Percentiles rank a stretch among this genome's conserved stretches.
Conservation (phyloP, 1,284 basidiomycete species). For the Lentinus polychrous region DNA sequence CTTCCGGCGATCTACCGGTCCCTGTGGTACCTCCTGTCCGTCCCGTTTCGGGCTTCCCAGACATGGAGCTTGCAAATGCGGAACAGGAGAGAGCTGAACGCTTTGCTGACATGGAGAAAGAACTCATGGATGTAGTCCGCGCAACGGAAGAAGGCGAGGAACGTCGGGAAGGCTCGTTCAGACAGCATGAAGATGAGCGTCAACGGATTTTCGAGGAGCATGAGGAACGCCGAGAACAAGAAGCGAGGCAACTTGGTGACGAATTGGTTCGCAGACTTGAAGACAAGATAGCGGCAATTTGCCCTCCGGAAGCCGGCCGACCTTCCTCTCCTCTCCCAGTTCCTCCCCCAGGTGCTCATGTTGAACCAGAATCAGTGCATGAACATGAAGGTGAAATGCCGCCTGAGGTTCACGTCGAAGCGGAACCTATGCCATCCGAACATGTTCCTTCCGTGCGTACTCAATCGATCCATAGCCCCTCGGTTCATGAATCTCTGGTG, state of each 20-base stretch:
- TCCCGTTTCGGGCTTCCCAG: conserved; percentile 23
- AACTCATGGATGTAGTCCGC: conserved; percentile 37
- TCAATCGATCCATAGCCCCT: conserved; percentile 6
- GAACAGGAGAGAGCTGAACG: conserved; percentile 47
- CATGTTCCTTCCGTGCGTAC: not conserved
- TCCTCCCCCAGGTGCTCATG: not conserved
- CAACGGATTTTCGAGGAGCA: conserved; percentile 52
- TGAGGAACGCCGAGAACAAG: conserved; percentile 47
- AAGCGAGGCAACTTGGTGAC: conserved; percentile 42
- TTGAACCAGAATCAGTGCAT: not conserved
- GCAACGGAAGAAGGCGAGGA: conserved; percentile 52
- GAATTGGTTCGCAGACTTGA: conserved; percentile 43
- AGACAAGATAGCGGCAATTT: conserved; percentile 17
- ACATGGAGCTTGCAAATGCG: conserved; percentile 38
- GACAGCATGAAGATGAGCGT: conserved; percentile 55
- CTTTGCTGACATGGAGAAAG: conserved; percentile 46
- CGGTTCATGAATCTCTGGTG: conserved; percentile 24
- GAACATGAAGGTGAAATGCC: not conserved
- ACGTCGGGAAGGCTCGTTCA: conserved; percentile 54
- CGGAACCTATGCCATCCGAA: not conserved
- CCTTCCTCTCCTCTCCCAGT: not conserved
- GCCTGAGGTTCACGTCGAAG: not conserved
- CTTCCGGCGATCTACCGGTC: not conserved
- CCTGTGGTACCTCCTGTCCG: conserved; percentile 7
- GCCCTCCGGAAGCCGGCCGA: conserved; percentile 1